Base-by-base conservation (phyloP, 2,329 filamentous ascomycete species). In the Penicillium sp. region DNA sequence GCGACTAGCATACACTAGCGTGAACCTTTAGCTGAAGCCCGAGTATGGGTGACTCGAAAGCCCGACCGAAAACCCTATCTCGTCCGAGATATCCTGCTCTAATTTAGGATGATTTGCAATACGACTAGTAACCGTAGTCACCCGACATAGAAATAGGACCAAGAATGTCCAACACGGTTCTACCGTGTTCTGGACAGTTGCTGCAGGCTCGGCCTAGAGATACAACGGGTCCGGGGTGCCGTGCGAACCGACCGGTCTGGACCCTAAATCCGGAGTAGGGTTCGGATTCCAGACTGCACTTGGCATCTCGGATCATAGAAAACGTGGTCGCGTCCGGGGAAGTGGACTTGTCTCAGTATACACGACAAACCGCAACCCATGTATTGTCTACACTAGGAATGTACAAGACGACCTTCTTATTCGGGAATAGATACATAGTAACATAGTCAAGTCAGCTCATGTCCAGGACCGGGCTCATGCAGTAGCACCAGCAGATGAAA, bases 291-390 rank as follows among this genome's bases (percentile, higher is more conserved):
- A 46, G 35, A 43, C 44, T 26, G 34, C 18, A 20, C 36, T 22
- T 13, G 31, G 36, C 29, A 27, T 29, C 27, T 31, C 38, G 22
- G 41, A 44, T 44, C 41, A 43, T 18, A 7, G 39, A 29, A 37
- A 51, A 53, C 43, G 47, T 56, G 51, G 51, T 37, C 42, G 40
- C 35, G 38, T 57, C 54, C 40, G 55, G 55, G 55, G 55, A 56
- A 56, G 54, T 53, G 55, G 55, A 49, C 39, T 56, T 26, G 32
- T 16, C 34, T 40, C 26, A n/a, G 23, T 24, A 16, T 28, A 40
- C 40, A 36, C 34, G 22, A 23, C 22, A 9, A 26, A 47, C 24
- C 26, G 34, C 28, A 47, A 26, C 9, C 45, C 14, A 34, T 11
- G 35, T 24, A 37, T n/a, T n/a, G 11, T 6, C 20, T 14, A 18